Conservation (phyloP, 495 filamentous ascomycete species). For the Pyrenopolyporus hunteri region DNA sequence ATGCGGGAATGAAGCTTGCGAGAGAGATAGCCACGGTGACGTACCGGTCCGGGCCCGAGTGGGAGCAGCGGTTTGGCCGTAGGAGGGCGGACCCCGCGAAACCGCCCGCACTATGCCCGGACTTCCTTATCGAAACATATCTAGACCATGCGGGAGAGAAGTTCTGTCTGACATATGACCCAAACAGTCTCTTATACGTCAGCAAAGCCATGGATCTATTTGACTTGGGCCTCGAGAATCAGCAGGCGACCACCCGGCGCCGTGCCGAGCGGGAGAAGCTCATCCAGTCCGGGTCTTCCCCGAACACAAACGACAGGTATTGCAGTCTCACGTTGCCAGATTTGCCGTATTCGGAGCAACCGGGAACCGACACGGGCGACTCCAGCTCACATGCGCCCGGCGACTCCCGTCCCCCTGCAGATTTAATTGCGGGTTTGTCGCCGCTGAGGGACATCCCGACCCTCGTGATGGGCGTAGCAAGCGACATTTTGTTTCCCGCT, state of each 20-base stretch:
- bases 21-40: slow-evolving; percentile 98
- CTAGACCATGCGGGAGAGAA: slow-evolving; percentile 98
- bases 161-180: slow-evolving; percentile 96
- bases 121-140: slow-evolving; percentile 98
- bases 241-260: slow-evolving; percentile 50
- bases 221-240: slow-evolving; percentile 78
- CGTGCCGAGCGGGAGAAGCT: slow-evolving; percentile 45
- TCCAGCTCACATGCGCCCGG: slow-evolving; percentile 28
- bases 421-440: slow-evolving; percentile 77
- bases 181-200: slow-evolving; percentile 95
- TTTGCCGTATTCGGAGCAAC: slow-evolving; percentile 78
- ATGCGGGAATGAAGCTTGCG: slow-evolving; percentile 96
- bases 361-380: slow-evolving; percentile 46
- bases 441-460: slow-evolving; percentile 75
- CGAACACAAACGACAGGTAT: slow-evolving; percentile 45
- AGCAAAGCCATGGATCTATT: slow-evolving; percentile 99
- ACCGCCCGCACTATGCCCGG: slow-evolving; percentile 90
- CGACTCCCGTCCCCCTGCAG: slow-evolving; percentile 63
- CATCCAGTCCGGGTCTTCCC: slow-evolving; percentile 37
- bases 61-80: slow-evolving; percentile 93
- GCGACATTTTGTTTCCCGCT: slow-evolving; percentile 95
- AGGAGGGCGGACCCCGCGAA: slow-evolving; percentile 83
- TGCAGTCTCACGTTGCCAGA: slow-evolving; percentile 89
- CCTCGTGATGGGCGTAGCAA: slow-evolving; percentile 91
- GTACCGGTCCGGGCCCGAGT: slow-evolving; percentile 95